These are phyloP conservation scores for barley (Hordeum vulgare) DNA, from an alignment of 176 grass and related monocot species.

Conservation along the genomic window MorexV3_pseudomolecules_assembly NC_058519.1:505816017-505816516, in stretches of 20 bases:
- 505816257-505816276: neutral
- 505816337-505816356: conserved; percentile 8
- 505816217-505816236: neutral
- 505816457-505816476: too few relatives aligned
- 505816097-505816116: conserved; percentile 22
- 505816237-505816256: neutral
- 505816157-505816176: conserved; percentile 10
- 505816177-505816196: neutral
- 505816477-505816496: too few relatives aligned
- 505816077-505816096: conserved; percentile 12
- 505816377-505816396: neutral
- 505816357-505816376: conserved; percentile 14
- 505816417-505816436: too few relatives aligned
- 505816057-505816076: conserved; percentile 95
- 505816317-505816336: neutral
- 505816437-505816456: too few relatives aligned
- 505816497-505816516: too few relatives aligned
- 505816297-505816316: neutral
- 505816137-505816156: neutral
- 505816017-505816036: conserved; percentile 85
- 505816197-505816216: neutral
- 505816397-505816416: too few relatives aligned
- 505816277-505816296: neutral
- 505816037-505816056: conserved; percentile 99
- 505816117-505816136: neutral